These are phyloP conservation scores for Candida manassasensis DNA, from an alignment of 805 yeast species.

Conservation along the genomic window DNA sequence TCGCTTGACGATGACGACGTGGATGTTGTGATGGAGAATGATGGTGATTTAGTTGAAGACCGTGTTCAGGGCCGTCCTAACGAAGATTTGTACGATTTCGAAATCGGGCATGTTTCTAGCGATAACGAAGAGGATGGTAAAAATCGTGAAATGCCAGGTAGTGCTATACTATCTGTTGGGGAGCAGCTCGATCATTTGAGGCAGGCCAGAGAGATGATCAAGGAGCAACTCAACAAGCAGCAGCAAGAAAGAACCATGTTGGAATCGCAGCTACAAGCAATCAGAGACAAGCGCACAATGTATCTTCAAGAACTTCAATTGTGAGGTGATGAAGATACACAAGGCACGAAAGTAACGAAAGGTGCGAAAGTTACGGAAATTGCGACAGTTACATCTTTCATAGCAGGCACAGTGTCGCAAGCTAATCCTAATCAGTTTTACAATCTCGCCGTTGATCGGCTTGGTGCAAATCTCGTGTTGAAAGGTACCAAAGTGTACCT, in stretches of 20 bases:
- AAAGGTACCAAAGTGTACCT: no score
- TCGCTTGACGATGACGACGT: constrained; percentile 5
- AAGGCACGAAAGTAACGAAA: no score
- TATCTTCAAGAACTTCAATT: no score
- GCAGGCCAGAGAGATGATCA: neutral
- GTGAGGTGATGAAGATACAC: no score
- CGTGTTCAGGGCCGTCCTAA: constrained; percentile 2
- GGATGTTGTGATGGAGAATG: constrained; percentile 4
- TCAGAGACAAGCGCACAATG: neutral
- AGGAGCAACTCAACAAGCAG: neutral
- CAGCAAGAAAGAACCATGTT: neutral
- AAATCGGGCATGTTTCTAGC: neutral
- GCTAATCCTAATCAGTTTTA: no score
- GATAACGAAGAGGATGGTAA: constrained; percentile 4
- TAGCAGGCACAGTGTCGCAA: no score
- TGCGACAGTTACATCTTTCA: no score
- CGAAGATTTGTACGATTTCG: constrained; percentile 3
- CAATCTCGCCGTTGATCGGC: no score
- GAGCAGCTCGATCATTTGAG: constrained; percentile 3
- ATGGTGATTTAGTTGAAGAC: constrained; percentile 9
- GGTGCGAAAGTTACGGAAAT: no score
- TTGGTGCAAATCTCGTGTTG: no score
- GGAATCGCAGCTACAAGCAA: neutral
- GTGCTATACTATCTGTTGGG: neutral
- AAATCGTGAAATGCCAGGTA: neutral